Percentiles rank a stretch among this genome's conserved stretches.
Evolutionary conservation across 176 grass and related monocot genomes (phyloP).

Genomic region (Poa annua): DNA sequence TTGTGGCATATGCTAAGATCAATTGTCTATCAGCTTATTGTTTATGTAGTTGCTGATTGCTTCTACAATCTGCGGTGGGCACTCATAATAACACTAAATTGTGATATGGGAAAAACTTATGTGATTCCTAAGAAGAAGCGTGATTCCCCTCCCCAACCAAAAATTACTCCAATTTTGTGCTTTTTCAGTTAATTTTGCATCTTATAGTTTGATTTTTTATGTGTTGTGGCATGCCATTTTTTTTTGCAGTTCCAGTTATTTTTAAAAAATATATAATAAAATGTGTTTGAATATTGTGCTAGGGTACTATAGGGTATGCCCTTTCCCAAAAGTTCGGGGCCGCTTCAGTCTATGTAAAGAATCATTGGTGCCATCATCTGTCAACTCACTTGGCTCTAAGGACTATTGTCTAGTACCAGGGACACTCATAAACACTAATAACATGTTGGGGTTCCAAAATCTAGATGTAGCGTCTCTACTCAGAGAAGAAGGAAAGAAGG

Average conservation of each 20-base stretch:
- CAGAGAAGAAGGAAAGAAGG: conserved; percentile 72
- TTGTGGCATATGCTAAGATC: neutral
- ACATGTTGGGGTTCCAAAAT: conserved; percentile 60
- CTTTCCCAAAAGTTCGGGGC: conserved; percentile 34
- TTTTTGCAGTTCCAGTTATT: neutral
- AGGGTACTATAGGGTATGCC: conserved; percentile 77
- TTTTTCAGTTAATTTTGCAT: too few relatives aligned
- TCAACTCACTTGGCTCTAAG: conserved; percentile 41
- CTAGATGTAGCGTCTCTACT: conserved; percentile 60
- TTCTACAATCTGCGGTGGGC: neutral
- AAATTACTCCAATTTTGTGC: neutral
- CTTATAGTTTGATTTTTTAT: neutral
- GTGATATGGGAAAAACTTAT: neutral
- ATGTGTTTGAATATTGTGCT: conserved; percentile 20
- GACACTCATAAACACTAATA: conserved; percentile 90
- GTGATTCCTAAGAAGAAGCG: neutral
- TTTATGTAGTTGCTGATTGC: neutral
- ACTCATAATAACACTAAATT: neutral
- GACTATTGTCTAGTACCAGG: conserved; percentile 77
- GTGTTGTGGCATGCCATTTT: neutral
- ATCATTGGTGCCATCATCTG: conserved; percentile 44
- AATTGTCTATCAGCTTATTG: neutral
- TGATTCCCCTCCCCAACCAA: neutral
- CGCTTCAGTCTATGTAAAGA: conserved; percentile 48
- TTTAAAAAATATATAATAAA: neutral